phyloP scores from a whole-genome alignment of 2,329 filamentous ascomycete genomes.

The Torrubiella hemipterigena region DNA sequence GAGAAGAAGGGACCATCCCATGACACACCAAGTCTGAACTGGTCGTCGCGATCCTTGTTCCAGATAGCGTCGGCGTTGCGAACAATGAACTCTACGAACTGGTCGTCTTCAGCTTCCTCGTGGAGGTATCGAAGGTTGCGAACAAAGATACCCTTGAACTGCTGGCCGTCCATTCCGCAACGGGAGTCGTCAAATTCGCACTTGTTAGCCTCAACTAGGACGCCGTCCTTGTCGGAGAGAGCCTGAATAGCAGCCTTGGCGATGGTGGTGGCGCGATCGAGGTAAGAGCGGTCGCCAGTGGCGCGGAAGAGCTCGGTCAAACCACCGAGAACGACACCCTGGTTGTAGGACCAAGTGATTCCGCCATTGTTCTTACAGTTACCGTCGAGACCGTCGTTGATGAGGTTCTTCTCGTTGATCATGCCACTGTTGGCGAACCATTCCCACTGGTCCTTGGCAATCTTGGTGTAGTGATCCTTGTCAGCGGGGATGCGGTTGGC shows the following conservation, averaged over 20 bases:
- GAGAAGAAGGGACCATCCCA: slow-evolving; percentile 50
- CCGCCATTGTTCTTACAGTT: slow-evolving; percentile 39
- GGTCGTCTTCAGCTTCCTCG: slow-evolving; percentile 30
- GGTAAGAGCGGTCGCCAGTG: slow-evolving; percentile 26
- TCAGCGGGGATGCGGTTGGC: slow-evolving; percentile 31
- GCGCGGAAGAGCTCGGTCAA: slow-evolving; percentile 38
- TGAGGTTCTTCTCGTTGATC: slow-evolving; percentile 35
- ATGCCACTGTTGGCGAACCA: slow-evolving; percentile 40
- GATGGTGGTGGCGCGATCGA: slow-evolving; percentile 31
- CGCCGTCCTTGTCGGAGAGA: slow-evolving; percentile 29
- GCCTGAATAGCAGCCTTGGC: slow-evolving; percentile 38
- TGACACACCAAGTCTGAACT: slow-evolving; percentile 44
- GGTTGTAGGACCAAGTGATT: slow-evolving; percentile 44
- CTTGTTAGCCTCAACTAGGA: slow-evolving; percentile 28
- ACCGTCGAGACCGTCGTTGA: slow-evolving; percentile 40
- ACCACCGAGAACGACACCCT: slow-evolving; percentile 43
- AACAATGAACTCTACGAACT: slow-evolving; percentile 42
- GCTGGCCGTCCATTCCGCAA: slow-evolving; percentile 38
- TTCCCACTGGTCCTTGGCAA: slow-evolving; percentile 36
- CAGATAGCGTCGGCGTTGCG: slow-evolving; percentile 56
- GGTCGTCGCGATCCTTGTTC: slow-evolving; percentile 39
- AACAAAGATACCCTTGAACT: slow-evolving; percentile 64
- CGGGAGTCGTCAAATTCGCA: slow-evolving; percentile 20
- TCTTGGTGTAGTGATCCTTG: slow-evolving; percentile 29
- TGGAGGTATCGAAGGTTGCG: slow-evolving; percentile 52